Base-by-base conservation (phyloP, 179 eudicot species). In the Nepenthes alata region DNA sequence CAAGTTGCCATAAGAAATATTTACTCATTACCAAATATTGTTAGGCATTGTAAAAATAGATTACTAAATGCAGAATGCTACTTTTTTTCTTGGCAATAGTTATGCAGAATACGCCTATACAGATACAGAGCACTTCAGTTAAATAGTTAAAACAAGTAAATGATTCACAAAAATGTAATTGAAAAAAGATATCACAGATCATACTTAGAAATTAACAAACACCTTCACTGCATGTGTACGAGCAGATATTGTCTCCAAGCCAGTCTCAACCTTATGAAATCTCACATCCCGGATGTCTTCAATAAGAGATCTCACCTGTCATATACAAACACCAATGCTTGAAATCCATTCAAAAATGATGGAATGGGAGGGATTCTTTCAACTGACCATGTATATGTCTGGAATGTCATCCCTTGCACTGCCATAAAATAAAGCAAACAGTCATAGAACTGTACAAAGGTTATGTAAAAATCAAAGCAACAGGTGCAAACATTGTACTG, bases 241-340 rank as follows among this genome's bases (percentile, higher is more conserved):
- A 60, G 80, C 80, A 34, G 98, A 84, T 66, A 91, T 82, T 48
- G 83, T 83, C 78, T 88, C 97, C 78, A 89, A 75, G 64, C 98
- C 96, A 48, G 84, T 79, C 66, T 94, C 98, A 62, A 89, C 87
- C 77, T 91, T 91, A 67, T 91, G 96, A 79, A 91, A 86, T 70
- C 98, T 77, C 68, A 91, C 98, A 76, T 89, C 95, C 77, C 93
- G 84, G 59, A 89, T 91, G 73, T 91, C 98, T 77, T 91, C 98
- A 62, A 89, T 78, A 53, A 91, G 91, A 55, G 96, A 91, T 66
- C 94, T 91, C 54, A 86, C 98, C 98, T 91, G 70, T 59, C 48
- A 45, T 53, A 62, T 41, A 51, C 2, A 37, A 53, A 53, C 4
- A n/a, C 53, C 34, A 60, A 41, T 60, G 15, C n/a, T 16, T 67